phyloP scores from a whole-genome alignment of 352 stramenopile species.

The Bremia lactucae region DNA sequence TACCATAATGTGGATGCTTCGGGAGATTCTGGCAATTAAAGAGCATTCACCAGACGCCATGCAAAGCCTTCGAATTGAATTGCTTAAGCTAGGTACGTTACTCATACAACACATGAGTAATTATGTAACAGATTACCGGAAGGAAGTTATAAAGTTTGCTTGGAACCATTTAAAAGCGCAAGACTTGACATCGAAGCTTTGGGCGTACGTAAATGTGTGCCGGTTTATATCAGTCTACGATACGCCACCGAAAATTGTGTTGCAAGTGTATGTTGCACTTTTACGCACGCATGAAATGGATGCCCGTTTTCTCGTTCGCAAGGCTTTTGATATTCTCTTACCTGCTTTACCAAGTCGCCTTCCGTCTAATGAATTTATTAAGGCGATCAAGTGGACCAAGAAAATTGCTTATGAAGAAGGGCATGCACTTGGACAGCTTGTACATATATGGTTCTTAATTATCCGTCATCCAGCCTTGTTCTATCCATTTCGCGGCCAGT shows the following conservation, averaged over 20 bases:
- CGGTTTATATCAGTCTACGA: conserved; percentile 94
- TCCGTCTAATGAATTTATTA: conserved; percentile 89
- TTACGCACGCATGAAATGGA: conserved; percentile 91
- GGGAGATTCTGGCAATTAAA: conserved; percentile 81
- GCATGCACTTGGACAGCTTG: conserved; percentile 90
- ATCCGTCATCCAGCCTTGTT: conserved; percentile 91
- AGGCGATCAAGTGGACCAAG: conserved; percentile 94
- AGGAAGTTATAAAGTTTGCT: conserved; percentile 98
- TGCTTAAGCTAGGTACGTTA: conserved; percentile 92
- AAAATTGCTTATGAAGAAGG: conserved; percentile 97
- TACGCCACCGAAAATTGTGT: conserved; percentile 93
- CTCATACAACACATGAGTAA: conserved; percentile 93
- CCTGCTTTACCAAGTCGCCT: conserved; percentile 87
- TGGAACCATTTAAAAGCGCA: conserved; percentile 95
- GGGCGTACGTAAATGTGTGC: conserved; percentile 96
- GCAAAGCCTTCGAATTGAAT: conserved; percentile 78
- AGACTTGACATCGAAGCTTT: conserved; percentile 92
- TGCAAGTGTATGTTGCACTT: conserved; percentile 94
- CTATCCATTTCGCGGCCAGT: conserved; percentile 84
- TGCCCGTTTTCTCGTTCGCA: conserved; percentile 88
- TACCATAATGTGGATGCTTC: conserved; percentile 83
- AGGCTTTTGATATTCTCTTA: conserved; percentile 93
- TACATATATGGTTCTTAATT: conserved; percentile 97
- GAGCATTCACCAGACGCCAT: conserved; percentile 58
- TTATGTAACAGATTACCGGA: conserved; percentile 88